Evolutionary conservation across 2,329 filamentous ascomycete genomes (phyloP), one percentile per base, ranked within the genome.

Genomic region (Hymenoscyphus occultus): DNA sequence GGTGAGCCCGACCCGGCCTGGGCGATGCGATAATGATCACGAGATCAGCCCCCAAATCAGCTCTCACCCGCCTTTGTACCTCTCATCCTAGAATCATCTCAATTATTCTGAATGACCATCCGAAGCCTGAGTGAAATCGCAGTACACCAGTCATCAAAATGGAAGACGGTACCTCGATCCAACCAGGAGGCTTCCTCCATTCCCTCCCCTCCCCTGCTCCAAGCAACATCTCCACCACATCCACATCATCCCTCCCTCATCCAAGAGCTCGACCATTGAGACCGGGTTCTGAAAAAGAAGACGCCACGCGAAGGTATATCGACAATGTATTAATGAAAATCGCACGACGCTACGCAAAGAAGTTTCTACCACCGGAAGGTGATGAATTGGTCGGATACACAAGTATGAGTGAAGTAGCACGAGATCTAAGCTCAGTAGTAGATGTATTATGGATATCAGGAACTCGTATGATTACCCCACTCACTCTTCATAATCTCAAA

Each of bases 401-500:
- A 92, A 69, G 82, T 56, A 72, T 74, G 68, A 67, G 57, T 54
- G 70, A 75, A 73, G 84, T 92, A 4, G 91, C 86, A 62, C 84
- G 80, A 64, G 92, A 97, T 73, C 77, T 96, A 0, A 90, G 93
- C 64, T 82, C 83, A 5, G 75, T 97, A 13, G 79, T 96, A 16
- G 90, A 96, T 76, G 84, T 96, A 7, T 78, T 97, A 5, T 98
- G 94, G 94, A 84, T 92, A 28, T 92, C 89, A 39, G 92, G 90
- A 10, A 97, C 93, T 28, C 92, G 92, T 93, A 81, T 75, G 91
- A 82, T 9, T 12, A 54, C 39, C 54, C 9, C 22, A 54, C 9
- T 58, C 14, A 22, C 40, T 35, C 10, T 28, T 16, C 9, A 35
- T 31, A 9, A 32, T 19, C 16, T 19, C 42, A 54, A 39, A 39